Evolutionary conservation across 306 rosid species (phyloP).

Genomic region (Biancaea sappan): DNA sequence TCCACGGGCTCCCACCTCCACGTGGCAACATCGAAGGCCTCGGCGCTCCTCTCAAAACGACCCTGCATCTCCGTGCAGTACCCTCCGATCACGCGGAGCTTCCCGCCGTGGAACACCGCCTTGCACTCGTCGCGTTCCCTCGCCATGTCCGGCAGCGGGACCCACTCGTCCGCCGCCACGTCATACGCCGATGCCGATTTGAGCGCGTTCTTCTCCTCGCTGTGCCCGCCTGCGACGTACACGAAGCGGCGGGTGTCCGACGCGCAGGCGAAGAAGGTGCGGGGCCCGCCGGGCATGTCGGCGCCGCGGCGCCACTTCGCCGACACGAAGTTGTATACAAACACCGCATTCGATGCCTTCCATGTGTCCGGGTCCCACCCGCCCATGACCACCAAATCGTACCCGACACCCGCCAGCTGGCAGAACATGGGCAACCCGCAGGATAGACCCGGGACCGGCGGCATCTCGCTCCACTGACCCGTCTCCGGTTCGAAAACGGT

Average conservation of each 20-base stretch:
- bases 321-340: conserved; percentile 46
- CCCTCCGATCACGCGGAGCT: conserved; percentile 59
- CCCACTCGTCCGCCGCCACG: conserved; percentile 57
- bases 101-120: conserved; percentile 45
- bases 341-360: conserved; percentile 57
- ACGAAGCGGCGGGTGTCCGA: conserved; percentile 45
- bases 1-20: conserved; percentile 47
- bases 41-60: conserved; percentile 57
- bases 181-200: conserved; percentile 59
- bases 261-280: conserved; percentile 65
- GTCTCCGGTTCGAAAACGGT: conserved; percentile 50
- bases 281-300: conserved; percentile 66
- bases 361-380: conserved; percentile 73
- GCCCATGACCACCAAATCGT: conserved; percentile 61
- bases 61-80: conserved; percentile 74
- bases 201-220: conserved; percentile 60
- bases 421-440: conserved; percentile 71
- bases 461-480: conserved; percentile 58
- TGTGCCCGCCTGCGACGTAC: conserved; percentile 72
- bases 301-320: conserved; percentile 66
- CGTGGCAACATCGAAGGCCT: conserved; percentile 46
- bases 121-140: conserved; percentile 77
- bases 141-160: conserved; percentile 49
- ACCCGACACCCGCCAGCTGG: conserved; percentile 56
- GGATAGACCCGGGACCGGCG: conserved; percentile 31